Evolutionary conservation across 139 green algal genomes (phyloP).

Genomic region (Zygnema circumcarinatum): DNA sequence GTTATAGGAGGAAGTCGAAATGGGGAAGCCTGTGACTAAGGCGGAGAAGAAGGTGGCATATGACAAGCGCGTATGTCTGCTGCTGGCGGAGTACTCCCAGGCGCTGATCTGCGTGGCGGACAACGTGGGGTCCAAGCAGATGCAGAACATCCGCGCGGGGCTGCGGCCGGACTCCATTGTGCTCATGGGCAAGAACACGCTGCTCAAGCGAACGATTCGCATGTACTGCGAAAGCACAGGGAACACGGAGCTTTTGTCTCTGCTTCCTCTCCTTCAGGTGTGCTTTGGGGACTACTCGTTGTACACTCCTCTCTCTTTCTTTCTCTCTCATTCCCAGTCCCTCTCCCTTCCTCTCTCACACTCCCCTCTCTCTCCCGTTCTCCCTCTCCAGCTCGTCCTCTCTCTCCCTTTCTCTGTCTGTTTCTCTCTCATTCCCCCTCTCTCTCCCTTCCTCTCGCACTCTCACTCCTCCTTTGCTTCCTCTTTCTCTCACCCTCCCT

Average conservation of each 20-base stretch:
- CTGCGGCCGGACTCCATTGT: slow-evolving; percentile 86
- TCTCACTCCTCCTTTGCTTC: too few relatives aligned
- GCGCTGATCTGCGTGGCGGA: slow-evolving; percentile 76
- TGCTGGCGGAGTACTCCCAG: slow-evolving; percentile 65
- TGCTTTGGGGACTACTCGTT: too few relatives aligned
- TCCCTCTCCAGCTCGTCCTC: too few relatives aligned
- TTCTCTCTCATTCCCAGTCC: not conserved
- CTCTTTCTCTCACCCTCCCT: too few relatives aligned
- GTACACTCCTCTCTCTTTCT: not conserved
- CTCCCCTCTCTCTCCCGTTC: too few relatives aligned
- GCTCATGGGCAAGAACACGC: slow-evolving; percentile 99
- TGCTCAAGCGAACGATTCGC: slow-evolving; percentile 96
- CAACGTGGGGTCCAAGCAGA: slow-evolving; percentile 99
- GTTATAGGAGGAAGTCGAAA: too few relatives aligned
- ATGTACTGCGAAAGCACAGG: slow-evolving; percentile 90
- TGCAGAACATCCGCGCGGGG: slow-evolving; percentile 95
- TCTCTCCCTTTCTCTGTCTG: too few relatives aligned
- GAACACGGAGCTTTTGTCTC: slow-evolving; percentile 82
- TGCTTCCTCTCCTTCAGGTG: slow-evolving; percentile 85
- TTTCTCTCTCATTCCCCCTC: too few relatives aligned
- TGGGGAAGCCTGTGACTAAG: slow-evolving; percentile 55
- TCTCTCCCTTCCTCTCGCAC: too few relatives aligned
- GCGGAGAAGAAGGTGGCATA: slow-evolving; percentile 67
- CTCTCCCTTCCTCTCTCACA: too few relatives aligned
- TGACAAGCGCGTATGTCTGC: slow-evolving; percentile 57